phyloP scores from a whole-genome alignment of 1,139 yeast genomes.

The Suhomyces panamericanus region DNA sequence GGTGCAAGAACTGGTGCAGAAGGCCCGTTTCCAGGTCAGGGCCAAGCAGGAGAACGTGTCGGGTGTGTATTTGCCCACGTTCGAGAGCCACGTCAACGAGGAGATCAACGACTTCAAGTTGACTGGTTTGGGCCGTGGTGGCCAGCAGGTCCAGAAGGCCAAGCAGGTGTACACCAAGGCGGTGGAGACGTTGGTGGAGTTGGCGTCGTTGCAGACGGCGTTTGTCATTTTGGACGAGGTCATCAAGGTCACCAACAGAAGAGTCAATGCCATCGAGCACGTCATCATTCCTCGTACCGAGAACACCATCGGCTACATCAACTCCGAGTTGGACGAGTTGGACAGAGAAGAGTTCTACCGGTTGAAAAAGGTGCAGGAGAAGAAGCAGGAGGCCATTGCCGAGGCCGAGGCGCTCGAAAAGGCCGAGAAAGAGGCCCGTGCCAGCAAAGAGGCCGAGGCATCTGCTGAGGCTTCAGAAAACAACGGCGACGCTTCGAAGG shows the following conservation, averaged over 20 bases:
- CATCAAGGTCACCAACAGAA: conserved; percentile 93
- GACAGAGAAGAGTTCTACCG: conserved; percentile 98
- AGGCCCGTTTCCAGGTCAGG: conserved; percentile 85
- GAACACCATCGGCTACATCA: conserved; percentile 88
- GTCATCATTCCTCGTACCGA: conserved; percentile 97
- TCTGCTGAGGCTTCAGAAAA: conserved; percentile 49
- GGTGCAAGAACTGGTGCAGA: conserved; percentile 89
- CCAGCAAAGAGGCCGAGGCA: conserved; percentile 19
- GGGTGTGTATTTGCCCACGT: conserved; percentile 92
- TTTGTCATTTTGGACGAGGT: conserved; percentile 96
- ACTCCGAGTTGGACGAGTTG: conserved; percentile 93
- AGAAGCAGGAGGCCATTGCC: conserved; percentile 81
- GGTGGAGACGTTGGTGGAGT: conserved; percentile 91
- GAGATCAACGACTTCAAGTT: conserved; percentile 88
- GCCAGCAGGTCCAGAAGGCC: conserved; percentile 96
- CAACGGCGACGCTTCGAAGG: neutral
- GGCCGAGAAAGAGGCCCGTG: conserved; percentile 11
- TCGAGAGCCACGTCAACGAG: conserved; percentile 80
- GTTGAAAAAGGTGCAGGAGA: conserved; percentile 93
- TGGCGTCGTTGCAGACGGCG: conserved; percentile 94
- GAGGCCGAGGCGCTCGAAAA: conserved; percentile 57
- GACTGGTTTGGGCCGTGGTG: conserved; percentile 98
- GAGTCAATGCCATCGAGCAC: conserved; percentile 98
- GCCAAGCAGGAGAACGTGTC: conserved; percentile 96
- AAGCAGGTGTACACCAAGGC: conserved; percentile 91